A percentile compares a stretch with the other conserved stretches of the same genome.
These are phyloP conservation scores for Medicago lupulina DNA, from an alignment of 306 rosid species.

Conservation along the genomic window DNA sequence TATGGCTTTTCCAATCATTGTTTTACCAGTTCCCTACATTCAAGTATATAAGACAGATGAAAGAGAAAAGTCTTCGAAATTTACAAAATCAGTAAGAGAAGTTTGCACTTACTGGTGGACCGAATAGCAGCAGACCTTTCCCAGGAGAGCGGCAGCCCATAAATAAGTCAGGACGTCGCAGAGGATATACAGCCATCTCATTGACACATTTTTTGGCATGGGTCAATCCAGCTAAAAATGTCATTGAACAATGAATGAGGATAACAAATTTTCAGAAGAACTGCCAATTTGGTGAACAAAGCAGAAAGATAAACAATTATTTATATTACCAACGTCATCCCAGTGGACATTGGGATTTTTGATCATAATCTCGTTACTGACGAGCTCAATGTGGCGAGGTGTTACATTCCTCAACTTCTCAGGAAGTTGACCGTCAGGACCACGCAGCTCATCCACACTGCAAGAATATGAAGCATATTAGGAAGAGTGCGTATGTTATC, in stretches of 20 bases:
- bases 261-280: constrained; percentile 39
- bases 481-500: constrained; percentile 34
- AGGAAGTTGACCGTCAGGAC: constrained; percentile 98
- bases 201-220: constrained; percentile 87
- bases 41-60: constrained; percentile 40
- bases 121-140: constrained; percentile 93
- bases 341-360: constrained; percentile 91
- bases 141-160: constrained; percentile 96
- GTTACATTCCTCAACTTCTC: constrained; percentile 94
- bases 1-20: constrained; percentile 99
- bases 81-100: constrained; percentile 37
- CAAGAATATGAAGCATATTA: constrained; percentile 43
- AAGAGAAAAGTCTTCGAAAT: constrained; percentile 34
- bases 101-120: constrained; percentile 85
- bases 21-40: constrained; percentile 99
- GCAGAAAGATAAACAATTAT: constrained; percentile 38
- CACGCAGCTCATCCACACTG: constrained; percentile 86
- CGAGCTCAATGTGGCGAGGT: constrained; percentile 90
- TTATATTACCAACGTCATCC: constrained; percentile 74
- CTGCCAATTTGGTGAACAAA: constrained; percentile 22
- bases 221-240: constrained; percentile 75
- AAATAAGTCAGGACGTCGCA: constrained; percentile 88
- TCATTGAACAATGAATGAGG: constrained; percentile 21
- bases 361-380: constrained; percentile 97
- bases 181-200: constrained; percentile 93